Evolutionary conservation across 2,329 filamentous ascomycete genomes (phyloP), one percentile per base, ranked within the genome.

Genomic region (Lecanicillium sp.): DNA sequence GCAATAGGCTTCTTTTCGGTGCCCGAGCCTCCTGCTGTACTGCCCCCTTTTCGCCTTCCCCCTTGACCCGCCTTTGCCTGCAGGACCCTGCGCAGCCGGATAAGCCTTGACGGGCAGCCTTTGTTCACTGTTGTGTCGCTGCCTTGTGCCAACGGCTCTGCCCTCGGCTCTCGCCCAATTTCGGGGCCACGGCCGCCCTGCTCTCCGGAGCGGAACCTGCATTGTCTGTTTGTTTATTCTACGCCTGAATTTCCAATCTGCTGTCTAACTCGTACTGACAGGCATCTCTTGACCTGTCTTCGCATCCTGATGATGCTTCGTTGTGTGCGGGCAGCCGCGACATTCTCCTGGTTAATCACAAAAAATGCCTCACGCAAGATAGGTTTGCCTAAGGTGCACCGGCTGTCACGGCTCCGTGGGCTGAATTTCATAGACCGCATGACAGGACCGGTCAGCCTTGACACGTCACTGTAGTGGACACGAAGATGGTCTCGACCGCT

Each of bases 351-450:
- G 21, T 21, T 14, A 40, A 40, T 40, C 23, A 40, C 23, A n/a
- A 40, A 40, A 40, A 40, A 26, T 40, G 21, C 37, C 37, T 40
- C 23, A 40, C 23, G n/a, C n/a, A n/a, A n/a, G n/a, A n/a, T n/a
- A 9, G 11, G 37, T 26, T 27, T 27, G 37, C 37, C 23, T 20
- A 40, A 40, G 27, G 26, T 40, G 24, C 37, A 27, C 21, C 6
- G 21, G 37, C 37, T 40, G 23, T 40, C 15, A 26, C 15, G 21
- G 24, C 21, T 14, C 21, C 23, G 37, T 17, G 21, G 37, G 37
- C 37, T 40, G 37, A 40, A 27, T 26, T 12, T 8, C 37, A n/a
- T 12, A 40, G 14, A 40, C 37, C 37, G 11, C 23, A 2, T 5
- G 21, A 40, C 23, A 3, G 15, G 10, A 11, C 37, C 7, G 37